These are phyloP conservation scores for Dryas integrifolia DNA, from an alignment of 331 rosid genomes.

Conservation along the genomic window DNA sequence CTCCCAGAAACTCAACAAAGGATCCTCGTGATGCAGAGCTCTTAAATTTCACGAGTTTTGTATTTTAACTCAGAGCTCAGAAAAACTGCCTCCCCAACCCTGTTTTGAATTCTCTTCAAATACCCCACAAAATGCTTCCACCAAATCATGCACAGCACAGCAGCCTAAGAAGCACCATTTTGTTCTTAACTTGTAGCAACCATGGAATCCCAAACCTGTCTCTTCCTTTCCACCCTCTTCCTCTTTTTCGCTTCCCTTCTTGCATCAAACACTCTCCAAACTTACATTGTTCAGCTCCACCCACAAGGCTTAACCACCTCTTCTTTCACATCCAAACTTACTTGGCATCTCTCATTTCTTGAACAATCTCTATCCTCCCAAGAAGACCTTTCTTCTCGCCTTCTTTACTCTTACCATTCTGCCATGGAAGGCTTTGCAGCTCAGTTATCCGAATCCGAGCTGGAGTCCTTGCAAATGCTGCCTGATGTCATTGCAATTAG, in stretches of 20 bases:
- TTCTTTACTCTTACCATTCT: constrained; percentile 74
- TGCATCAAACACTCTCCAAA: constrained; percentile 52
- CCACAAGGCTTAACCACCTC: constrained; percentile 55
- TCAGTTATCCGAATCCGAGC: constrained; percentile 65
- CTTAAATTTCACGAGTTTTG: constrained; percentile 83
- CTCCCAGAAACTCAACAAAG: constrained; percentile 40
- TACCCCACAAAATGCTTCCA: constrained; percentile 46
- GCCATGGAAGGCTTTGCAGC: constrained; percentile 97
- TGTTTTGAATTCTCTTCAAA: constrained; percentile 67
- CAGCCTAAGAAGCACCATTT: constrained; percentile 26
- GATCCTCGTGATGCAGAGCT: constrained; percentile 99
- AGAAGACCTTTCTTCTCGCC: constrained; percentile 65
- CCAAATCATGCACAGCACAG: constrained; percentile 38
- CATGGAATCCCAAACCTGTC: constrained; percentile 52
- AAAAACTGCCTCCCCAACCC: constrained; percentile 32
- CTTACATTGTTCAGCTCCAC: constrained; percentile 88
- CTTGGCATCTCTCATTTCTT: constrained; percentile 84
- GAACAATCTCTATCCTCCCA: constrained; percentile 45
- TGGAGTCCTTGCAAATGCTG: constrained; percentile 43
- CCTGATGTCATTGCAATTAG: constrained; percentile 76
- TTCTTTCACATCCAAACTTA: constrained; percentile 53
- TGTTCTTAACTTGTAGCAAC: constrained; percentile 22
- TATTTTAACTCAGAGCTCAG: constrained; percentile 43
- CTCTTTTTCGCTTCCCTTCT: constrained; percentile 39
- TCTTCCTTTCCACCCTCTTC: constrained; percentile 43